Evolutionary conservation across 768 basidiomycete species (phyloP).

Genomic region (Saitozyma podzolica): DNA sequence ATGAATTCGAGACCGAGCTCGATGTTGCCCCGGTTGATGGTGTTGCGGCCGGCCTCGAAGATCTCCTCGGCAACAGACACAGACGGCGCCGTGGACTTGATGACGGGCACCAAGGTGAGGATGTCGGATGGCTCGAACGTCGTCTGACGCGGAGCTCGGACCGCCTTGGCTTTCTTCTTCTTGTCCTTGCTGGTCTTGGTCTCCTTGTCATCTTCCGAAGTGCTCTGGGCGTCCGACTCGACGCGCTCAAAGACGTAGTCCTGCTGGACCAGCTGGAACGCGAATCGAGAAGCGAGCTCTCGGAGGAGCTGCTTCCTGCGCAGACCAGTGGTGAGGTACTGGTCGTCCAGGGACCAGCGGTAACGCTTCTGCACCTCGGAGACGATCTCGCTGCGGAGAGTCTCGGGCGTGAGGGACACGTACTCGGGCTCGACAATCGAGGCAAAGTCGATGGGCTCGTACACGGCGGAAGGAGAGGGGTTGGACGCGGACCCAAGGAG

Average conservation of each 20-base stretch:
- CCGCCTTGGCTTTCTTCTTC: slow-evolving; percentile 26
- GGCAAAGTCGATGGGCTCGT: slow-evolving; percentile 45
- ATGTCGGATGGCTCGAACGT: slow-evolving; percentile 54
- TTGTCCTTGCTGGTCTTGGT: slow-evolving; percentile 40
- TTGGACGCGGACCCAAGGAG: slow-evolving; percentile 52
- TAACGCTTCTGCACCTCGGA: slow-evolving; percentile 50
- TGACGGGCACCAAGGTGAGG: slow-evolving; percentile 52
- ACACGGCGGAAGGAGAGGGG: slow-evolving; percentile 46
- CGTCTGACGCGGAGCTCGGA: slow-evolving; percentile 15
- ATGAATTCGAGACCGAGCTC: slow-evolving; percentile 54
- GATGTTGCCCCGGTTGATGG: slow-evolving; percentile 51
- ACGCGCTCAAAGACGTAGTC: slow-evolving; percentile 49
- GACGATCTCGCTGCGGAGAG: slow-evolving; percentile 46
- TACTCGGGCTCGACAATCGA: slow-evolving; percentile 46
- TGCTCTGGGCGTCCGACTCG: slow-evolving; percentile 1
- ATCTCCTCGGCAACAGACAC: slow-evolving; percentile 54
- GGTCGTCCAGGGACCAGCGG: slow-evolving; percentile 50
- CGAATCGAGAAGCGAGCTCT: slow-evolving; percentile 53
- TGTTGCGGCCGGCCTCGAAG: slow-evolving; percentile 52
- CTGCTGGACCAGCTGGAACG: slow-evolving; percentile 54
- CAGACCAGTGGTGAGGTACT: slow-evolving; percentile 41
- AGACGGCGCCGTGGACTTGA: slow-evolving; percentile 52
- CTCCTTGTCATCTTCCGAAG: slow-evolving; percentile 18
- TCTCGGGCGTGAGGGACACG: slow-evolving; percentile 51
- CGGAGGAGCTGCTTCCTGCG: slow-evolving; percentile 52